Evolutionary conservation across 1,284 basidiomycete genomes (phyloP).

Genomic region (Ceratobasidium sp.): DNA sequence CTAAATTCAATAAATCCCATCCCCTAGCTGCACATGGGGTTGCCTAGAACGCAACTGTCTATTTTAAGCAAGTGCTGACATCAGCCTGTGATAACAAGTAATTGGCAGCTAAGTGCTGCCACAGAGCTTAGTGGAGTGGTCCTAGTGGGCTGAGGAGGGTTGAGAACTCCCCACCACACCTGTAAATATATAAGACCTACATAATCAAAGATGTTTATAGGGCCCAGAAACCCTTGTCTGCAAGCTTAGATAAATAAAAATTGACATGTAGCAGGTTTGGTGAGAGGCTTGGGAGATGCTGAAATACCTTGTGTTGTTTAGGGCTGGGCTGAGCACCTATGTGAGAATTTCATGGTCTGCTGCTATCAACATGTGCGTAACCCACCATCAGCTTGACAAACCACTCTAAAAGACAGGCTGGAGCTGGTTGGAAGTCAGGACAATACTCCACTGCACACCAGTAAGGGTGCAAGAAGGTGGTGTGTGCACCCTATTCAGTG

Average conservation of each 20-base stretch:
- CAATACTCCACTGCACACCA: too few species aligned
- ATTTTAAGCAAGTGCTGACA: conserved; percentile 6
- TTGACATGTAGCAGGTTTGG: background rate
- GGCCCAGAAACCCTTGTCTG: background rate
- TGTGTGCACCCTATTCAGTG: too few species aligned
- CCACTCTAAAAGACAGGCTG: too few species aligned
- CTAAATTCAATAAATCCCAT: too few species aligned
- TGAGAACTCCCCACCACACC: background rate
- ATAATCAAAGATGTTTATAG: background rate
- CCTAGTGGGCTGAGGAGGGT: conserved; percentile 10
- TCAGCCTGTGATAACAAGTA: too few species aligned
- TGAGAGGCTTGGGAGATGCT: background rate
- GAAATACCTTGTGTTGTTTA: background rate
- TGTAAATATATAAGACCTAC: background rate
- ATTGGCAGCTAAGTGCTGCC: background rate
- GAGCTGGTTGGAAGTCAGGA: too few species aligned
- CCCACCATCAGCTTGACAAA: background rate
- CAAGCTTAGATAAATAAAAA: background rate
- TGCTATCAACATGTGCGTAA: background rate
- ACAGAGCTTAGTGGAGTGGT: background rate
- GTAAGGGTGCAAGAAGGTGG: too few species aligned
- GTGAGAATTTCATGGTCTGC: background rate
- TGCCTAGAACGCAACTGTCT: conserved; percentile 15
- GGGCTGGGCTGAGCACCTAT: background rate
- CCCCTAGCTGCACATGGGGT: too few species aligned